These are phyloP conservation scores for Boletus rubropictus DNA, from an alignment of 768 basidiomycete genomes.

Conservation along the genomic window DNA sequence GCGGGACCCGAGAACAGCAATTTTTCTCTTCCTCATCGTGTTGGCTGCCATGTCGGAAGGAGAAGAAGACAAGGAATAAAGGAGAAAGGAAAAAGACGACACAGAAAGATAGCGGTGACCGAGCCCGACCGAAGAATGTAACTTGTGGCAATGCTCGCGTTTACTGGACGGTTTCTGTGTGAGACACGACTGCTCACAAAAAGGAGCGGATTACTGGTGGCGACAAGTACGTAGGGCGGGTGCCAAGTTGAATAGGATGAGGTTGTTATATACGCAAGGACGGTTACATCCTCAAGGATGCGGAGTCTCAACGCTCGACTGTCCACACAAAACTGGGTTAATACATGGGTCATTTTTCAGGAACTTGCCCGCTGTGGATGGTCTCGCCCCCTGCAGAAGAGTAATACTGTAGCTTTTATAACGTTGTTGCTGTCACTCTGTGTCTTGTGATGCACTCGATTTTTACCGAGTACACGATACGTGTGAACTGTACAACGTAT, in stretches of 20 bases:
- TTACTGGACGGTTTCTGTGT: slow-evolving; percentile 30
- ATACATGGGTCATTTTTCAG: slow-evolving; percentile 19
- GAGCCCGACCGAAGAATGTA: slow-evolving; percentile 17
- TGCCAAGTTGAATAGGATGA: slow-evolving; percentile 2
- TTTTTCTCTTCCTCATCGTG: slow-evolving; percentile 75
- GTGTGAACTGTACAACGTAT: slow-evolving; percentile 11
- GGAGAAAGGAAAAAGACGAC: slow-evolving; percentile 12
- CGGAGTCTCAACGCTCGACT: slow-evolving; percentile 26
- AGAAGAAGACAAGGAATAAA: not conserved
- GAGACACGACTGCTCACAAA: slow-evolving; percentile 6
- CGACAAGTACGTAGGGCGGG: not conserved
- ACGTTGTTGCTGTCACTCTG: slow-evolving; percentile 19
- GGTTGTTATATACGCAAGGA: slow-evolving; percentile 18
- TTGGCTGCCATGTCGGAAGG: slow-evolving; percentile 28
- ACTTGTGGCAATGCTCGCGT: slow-evolving; percentile 24
- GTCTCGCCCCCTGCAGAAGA: slow-evolving; percentile 13
- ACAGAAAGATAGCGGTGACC: slow-evolving; percentile 11
- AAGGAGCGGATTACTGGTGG: not conserved
- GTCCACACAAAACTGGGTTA: slow-evolving; percentile 14
- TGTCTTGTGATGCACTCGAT: slow-evolving; percentile 24
- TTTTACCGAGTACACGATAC: slow-evolving; percentile 6
- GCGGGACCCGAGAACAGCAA: slow-evolving; percentile 81
- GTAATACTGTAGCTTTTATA: slow-evolving; percentile 26
- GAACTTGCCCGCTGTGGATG: slow-evolving; percentile 13
- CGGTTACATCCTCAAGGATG: slow-evolving; percentile 14